phyloP scores from a whole-genome alignment of 768 basidiomycete species.

The Rossbeevera mucosa region DNA sequence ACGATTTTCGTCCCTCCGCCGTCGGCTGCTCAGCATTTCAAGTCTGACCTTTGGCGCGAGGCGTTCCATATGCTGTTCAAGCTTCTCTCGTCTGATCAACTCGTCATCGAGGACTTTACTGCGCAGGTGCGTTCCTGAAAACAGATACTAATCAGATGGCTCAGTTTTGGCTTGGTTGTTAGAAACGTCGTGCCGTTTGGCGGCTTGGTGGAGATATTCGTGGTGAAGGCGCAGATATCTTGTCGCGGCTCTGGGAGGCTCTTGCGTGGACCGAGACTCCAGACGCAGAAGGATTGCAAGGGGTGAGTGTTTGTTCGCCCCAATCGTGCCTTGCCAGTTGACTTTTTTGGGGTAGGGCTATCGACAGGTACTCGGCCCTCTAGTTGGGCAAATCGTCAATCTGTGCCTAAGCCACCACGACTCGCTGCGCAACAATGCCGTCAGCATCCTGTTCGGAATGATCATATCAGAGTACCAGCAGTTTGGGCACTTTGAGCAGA shows the following conservation, averaged over 20 bases:
- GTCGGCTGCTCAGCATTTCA: conserved; percentile 61
- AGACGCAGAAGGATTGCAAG: conserved; percentile 50
- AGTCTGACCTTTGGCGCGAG: conserved; percentile 74
- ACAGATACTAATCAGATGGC: not conserved
- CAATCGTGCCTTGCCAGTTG: not conserved
- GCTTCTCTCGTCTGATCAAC: conserved; percentile 82
- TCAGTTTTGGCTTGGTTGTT: conserved; percentile 8
- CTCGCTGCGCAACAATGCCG: conserved; percentile 82
- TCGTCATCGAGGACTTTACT: conserved; percentile 92
- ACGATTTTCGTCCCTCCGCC: conserved; percentile 74
- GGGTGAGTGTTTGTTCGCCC: conserved; percentile 44
- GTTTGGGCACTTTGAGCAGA: conserved; percentile 77
- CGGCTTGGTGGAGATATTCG: conserved; percentile 93
- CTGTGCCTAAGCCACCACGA: conserved; percentile 95
- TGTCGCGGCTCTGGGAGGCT: conserved; percentile 80
- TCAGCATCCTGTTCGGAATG: conserved; percentile 93
- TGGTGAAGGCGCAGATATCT: conserved; percentile 80
- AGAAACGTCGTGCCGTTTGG: conserved; percentile 97
- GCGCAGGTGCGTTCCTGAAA: conserved; percentile 59
- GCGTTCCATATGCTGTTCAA: conserved; percentile 79
- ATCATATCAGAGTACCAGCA: conserved; percentile 89
- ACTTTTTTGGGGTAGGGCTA: conserved; percentile 58
- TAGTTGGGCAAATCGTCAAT: conserved; percentile 87
- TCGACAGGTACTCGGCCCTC: conserved; percentile 73
- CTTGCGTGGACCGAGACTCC: conserved; percentile 70